Evolutionary conservation across 202 grass and related monocot species (phyloP).

Genomic region (Tripidium arundinaceum): DNA sequence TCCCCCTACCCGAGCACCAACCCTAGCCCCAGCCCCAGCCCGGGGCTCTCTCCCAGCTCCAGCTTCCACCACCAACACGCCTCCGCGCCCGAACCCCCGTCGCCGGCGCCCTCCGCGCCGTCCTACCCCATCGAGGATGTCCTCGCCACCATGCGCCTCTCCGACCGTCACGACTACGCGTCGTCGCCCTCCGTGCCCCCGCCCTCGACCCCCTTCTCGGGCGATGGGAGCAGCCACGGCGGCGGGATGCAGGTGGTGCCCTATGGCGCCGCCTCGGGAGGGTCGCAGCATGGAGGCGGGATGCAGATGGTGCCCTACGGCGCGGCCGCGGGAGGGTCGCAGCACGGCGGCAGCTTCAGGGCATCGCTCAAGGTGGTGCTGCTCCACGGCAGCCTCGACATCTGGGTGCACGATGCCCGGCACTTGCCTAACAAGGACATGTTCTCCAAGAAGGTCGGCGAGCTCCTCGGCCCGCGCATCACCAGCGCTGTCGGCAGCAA

Average conservation of each 20-base stretch:
- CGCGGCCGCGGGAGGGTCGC: conserved; percentile 13
- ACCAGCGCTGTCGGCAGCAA: conserved; percentile 40
- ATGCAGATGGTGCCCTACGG: conserved; percentile 41
- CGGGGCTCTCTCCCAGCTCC: conserved; percentile 37
- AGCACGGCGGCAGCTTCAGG: conserved; percentile 40
- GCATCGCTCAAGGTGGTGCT: conserved; percentile 84
- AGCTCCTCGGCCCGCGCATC: conserved; percentile 58
- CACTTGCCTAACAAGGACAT: conserved; percentile 86
- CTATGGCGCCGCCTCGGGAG: conserved; percentile 2
- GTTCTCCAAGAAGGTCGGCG: conserved; percentile 65
- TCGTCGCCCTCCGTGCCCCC: conserved; percentile 28
- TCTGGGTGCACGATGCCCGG: conserved; percentile 59
- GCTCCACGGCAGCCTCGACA: conserved; percentile 82
- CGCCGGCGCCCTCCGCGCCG: conserved; percentile 27
- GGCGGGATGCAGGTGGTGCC: conserved; percentile 33
- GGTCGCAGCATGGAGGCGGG: conserved; percentile 36
- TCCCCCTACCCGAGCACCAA: conserved; percentile 10
- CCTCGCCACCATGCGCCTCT: conserved; percentile 47
- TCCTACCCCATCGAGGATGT: conserved; percentile 47
- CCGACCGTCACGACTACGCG: conserved; percentile 27
- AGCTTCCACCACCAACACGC: conserved; percentile 33
- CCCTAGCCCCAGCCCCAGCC: conserved; percentile 21
- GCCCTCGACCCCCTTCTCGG: conserved; percentile 24
- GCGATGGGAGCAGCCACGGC: conserved; percentile 13
- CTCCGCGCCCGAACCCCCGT: conserved; percentile 4